Evolutionary conservation across 1,139 yeast genomes (phyloP), one percentile per base, ranked within the genome.

Genomic region (Hemisphaericaspora xylofermentans): DNA sequence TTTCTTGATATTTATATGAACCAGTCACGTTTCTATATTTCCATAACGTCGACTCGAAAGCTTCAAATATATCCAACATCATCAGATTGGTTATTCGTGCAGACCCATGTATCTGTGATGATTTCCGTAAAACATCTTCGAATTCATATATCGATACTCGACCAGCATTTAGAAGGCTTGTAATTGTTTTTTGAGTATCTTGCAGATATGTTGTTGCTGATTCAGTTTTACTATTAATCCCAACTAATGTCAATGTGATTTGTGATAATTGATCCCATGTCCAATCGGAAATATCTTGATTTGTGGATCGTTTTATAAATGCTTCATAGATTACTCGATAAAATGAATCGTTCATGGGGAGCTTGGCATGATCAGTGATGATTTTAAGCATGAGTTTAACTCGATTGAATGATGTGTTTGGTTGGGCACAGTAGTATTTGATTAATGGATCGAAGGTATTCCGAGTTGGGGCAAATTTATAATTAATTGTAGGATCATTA

Each of bases 221-320:
- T 31, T 19, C 16, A n/a, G 4, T 18, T 12, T 31, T 33, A 10
- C n/a, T n/a, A n/a, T n/a, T n/a, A n/a, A n/a, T n/a, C n/a, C 35
- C 39, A n/a, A 36, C 10, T 6, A 30, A 18, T 10, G 12, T 15
- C 19, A 12, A 8, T 15, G 39, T 30, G 12, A 36, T 22, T 26
- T 25, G 15, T 13, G 31, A 21, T 14, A 36, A 16, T 17, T 36
- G 27, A 5, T 36, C 35, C 14, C 30, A 15, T 4, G 35, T 36
- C 39, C 39, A 36, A 32, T 36, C 39, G 16, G 29, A 18, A 16
- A n/a, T 16, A 18, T 19, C 26, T 35, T 27, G 24, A 16, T 24
- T 12, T 21, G 8, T 3, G 31, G 33, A n/a, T 36, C 31, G 36
- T 12, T 18, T 33, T 7, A 25, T 33, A 14, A 36, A 36, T 12